phyloP scores from a whole-genome alignment of 2,329 filamentous ascomycete species.

The Neobulgaria alba region DNA sequence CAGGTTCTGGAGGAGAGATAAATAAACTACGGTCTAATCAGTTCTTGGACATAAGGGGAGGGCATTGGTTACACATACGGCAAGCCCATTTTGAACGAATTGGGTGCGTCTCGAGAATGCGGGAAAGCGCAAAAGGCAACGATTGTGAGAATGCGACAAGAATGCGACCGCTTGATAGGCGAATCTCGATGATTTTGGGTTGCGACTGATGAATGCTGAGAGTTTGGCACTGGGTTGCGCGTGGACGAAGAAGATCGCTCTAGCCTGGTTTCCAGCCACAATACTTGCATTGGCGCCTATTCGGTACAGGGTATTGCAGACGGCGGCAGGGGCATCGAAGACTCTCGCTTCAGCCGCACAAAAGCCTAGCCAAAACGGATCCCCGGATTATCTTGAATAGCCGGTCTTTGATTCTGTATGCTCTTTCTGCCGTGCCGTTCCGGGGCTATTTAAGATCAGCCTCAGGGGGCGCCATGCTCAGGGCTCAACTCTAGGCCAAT shows the following conservation, averaged over 20 bases:
- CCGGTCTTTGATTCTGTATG: too few species aligned
- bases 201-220: too few species aligned
- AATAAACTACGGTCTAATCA: conserved; percentile 25
- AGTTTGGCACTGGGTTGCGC: too few species aligned
- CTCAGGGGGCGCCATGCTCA: too few species aligned
- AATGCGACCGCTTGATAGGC: too few species aligned
- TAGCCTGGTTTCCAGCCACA: not conserved
- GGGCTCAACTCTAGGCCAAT: too few species aligned
- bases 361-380: too few species aligned
- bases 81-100: conserved; percentile 24
- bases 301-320: not conserved
- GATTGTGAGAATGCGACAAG: not conserved
- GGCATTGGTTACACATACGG: conserved; percentile 23
- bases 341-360: not conserved
- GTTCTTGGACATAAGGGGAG: conserved; percentile 10
- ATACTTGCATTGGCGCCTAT: not conserved
- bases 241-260: not conserved
- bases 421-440: too few species aligned
- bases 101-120: not conserved
- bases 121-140: not conserved
- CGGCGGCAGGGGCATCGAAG: not conserved
- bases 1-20: conserved; percentile 24
- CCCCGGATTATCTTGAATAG: too few species aligned
- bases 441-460: too few species aligned
- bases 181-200: too few species aligned